phyloP scores from a whole-genome alignment of 495 filamentous ascomycete genomes.

The Penicillium mononematosum region DNA sequence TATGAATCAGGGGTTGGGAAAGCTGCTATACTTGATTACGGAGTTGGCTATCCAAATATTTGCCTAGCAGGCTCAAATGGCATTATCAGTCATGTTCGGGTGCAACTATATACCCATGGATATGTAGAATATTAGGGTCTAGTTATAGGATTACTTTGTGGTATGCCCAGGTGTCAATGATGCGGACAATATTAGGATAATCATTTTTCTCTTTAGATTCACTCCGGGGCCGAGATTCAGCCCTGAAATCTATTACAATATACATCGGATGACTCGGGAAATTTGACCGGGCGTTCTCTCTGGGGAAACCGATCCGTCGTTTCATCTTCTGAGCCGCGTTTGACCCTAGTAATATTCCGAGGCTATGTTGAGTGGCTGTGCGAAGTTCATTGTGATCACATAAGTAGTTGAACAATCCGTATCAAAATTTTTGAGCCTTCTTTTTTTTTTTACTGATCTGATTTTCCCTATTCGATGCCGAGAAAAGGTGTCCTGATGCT shows the following conservation, averaged over 20 bases:
- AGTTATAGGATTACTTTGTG: neutral
- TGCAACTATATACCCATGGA: neutral
- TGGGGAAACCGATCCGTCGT: conserved; percentile 13
- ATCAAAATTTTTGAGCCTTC: neutral
- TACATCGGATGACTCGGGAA: neutral
- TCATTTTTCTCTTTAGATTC: neutral
- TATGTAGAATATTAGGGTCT: neutral
- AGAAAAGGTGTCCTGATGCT: conserved; percentile 1
- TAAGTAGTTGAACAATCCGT: neutral
- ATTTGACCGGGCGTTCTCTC: conserved; percentile 8
- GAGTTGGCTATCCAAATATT: neutral
- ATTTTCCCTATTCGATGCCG: neutral
- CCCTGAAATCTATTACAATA: conserved; percentile 10
- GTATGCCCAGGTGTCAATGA: neutral
- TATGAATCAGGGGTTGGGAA: conserved; percentile 3
- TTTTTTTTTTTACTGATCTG: neutral
- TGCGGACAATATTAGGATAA: neutral
- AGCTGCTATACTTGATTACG: neutral
- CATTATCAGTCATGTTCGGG: conserved; percentile 1
- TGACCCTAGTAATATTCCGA: conserved; percentile 8
- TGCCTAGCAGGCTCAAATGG: neutral
- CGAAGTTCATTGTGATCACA: neutral
- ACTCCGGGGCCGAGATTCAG: conserved; percentile 1
- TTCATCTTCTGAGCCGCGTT: conserved; percentile 14
- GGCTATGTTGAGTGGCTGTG: conserved; percentile 6